phyloP scores from a whole-genome alignment of 2,329 filamentous ascomycete species.

The Aspergillus brunneoviolaceus region DNA sequence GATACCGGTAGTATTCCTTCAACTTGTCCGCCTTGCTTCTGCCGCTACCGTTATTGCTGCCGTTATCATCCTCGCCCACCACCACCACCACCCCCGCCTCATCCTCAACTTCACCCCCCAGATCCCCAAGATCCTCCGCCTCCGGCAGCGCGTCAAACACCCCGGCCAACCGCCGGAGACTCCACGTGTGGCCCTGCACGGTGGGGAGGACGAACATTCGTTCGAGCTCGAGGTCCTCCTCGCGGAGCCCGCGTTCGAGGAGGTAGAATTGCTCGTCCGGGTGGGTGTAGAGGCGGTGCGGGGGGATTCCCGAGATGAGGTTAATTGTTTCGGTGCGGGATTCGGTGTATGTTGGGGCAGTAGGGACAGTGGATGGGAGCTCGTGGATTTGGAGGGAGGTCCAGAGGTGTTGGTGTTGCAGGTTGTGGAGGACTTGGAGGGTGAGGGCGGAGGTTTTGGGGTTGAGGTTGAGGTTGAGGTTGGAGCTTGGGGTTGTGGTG shows the following conservation, averaged over 20 bases:
- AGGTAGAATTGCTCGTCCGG: constrained; percentile 64
- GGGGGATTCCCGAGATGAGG: constrained; percentile 61
- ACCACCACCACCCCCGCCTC: constrained; percentile 13
- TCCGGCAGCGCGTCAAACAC: constrained; percentile 56
- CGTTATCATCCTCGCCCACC: constrained; percentile 19
- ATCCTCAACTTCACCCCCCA: constrained; percentile 11
- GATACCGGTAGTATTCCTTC: constrained; percentile 33
- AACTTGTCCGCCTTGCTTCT: constrained; percentile 25
- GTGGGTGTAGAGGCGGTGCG: constrained; percentile 61
- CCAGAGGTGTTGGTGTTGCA: constrained; percentile 64
- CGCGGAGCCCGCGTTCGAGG: constrained; percentile 51
- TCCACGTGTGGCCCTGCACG: constrained; percentile 61
- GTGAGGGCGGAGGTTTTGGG: constrained; percentile 46
- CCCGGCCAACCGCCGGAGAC: constrained; percentile 53
- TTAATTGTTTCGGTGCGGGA: constrained; percentile 35
- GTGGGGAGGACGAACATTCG: constrained; percentile 61
- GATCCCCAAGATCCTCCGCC: constrained; percentile 4
- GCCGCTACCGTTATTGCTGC: constrained; percentile 24
- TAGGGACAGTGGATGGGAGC: constrained; percentile 18
- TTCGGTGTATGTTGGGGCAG: neutral
- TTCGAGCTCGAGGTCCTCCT: constrained; percentile 50
- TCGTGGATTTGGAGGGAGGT: constrained; percentile 55
- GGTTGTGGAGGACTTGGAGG: constrained; percentile 62
- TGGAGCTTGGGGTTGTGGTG: constrained; percentile 39
- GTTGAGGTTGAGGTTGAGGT: constrained; percentile 46